A percentile compares a stretch with the other conserved stretches of the same genome.
Conservation (phyloP, 257 asterid species). For the Cynanchum wilfordii region DNA sequence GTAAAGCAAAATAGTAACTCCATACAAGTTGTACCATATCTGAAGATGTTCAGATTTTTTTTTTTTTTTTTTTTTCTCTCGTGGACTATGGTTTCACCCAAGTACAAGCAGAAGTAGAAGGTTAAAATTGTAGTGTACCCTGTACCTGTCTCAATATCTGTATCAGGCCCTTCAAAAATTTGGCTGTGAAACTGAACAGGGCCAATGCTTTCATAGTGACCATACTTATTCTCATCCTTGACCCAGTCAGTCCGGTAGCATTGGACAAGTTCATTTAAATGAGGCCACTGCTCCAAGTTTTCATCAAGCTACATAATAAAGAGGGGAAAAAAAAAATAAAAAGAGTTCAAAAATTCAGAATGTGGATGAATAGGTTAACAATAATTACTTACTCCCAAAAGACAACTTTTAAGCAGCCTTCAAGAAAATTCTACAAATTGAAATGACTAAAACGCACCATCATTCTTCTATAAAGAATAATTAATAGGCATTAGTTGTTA, state of each 20-base stretch:
- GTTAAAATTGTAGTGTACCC: background rate
- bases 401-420: too few relatives aligned
- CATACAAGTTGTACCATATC: background rate
- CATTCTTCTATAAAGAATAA: too few relatives aligned
- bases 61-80: background rate
- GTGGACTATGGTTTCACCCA: background rate
- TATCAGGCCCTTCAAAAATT: conserved; percentile 91
- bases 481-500: too few relatives aligned
- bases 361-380: background rate
- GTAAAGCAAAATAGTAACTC: background rate
- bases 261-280: conserved; percentile 91
- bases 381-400: background rate
- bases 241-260: conserved; percentile 92
- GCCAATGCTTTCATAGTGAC: conserved; percentile 79
- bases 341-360: background rate
- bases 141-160: conserved; percentile 88
- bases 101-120: background rate
- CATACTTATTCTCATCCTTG: conserved; percentile 84
- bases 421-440: too few relatives aligned
- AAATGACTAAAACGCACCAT: too few relatives aligned
- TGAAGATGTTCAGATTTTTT: background rate
- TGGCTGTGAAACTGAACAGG: conserved; percentile 68
- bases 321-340: background rate
- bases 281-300: conserved; percentile 98
- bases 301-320: conserved; percentile 57